Evolutionary conservation across 768 basidiomycete species (phyloP).

Genomic region (Kwoniella sp.): DNA sequence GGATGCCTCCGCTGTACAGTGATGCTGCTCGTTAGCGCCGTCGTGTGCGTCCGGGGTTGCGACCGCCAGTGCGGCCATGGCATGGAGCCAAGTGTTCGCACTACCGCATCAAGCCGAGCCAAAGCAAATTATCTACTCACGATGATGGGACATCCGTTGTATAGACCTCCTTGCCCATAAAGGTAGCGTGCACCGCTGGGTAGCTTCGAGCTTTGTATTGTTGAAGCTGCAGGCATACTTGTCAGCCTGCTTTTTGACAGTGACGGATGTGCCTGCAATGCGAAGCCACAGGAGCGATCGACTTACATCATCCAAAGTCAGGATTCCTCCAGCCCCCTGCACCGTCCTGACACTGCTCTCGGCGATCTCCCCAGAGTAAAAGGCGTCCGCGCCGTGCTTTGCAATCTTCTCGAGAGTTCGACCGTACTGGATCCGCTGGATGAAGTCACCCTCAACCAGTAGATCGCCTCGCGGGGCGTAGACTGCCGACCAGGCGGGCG

Average conservation of each 20-base stretch:
- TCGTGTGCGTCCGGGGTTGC: neutral
- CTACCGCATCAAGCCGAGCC: neutral
- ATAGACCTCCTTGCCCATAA: slow-evolving; percentile 72
- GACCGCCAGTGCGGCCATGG: too few species aligned
- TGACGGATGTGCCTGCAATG: neutral
- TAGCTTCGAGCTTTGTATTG: slow-evolving; percentile 66
- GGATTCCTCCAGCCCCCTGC: slow-evolving; percentile 67
- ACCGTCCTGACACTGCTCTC: slow-evolving; percentile 71
- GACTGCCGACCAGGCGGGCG: slow-evolving; percentile 70
- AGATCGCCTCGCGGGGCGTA: slow-evolving; percentile 75
- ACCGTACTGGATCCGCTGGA: slow-evolving; percentile 70
- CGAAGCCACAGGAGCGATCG: too few species aligned
- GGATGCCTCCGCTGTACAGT: slow-evolving; percentile 65
- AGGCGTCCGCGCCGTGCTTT: slow-evolving; percentile 67
- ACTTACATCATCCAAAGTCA: slow-evolving; percentile 64
- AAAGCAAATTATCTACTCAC: slow-evolving; percentile 20
- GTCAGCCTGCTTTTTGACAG: neutral
- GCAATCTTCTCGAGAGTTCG: slow-evolving; percentile 71
- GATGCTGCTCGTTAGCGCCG: neutral
- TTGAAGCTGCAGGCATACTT: slow-evolving; percentile 51
- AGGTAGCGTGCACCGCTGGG: slow-evolving; percentile 72
- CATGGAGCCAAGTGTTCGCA: neutral
- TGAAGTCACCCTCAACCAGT: slow-evolving; percentile 68
- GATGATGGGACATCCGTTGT: slow-evolving; percentile 74
- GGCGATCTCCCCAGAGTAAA: slow-evolving; percentile 68